These are phyloP conservation scores for Penicillium egyptiacum DNA, from an alignment of 495 filamentous ascomycete genomes.

Conservation along the genomic window DNA sequence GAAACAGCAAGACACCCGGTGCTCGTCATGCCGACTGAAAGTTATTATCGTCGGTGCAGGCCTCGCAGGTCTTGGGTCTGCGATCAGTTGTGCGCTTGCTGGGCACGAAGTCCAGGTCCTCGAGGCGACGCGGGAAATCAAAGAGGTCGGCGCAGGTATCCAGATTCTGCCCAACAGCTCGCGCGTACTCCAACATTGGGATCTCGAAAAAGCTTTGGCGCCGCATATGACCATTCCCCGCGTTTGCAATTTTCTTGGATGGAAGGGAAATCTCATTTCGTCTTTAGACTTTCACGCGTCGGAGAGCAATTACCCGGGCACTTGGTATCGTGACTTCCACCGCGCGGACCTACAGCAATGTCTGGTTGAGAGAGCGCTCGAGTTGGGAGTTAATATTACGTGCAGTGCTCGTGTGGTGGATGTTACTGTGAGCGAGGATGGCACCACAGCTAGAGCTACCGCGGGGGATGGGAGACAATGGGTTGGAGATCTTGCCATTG, in stretches of 20 bases:
- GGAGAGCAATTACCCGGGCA: constrained; percentile 44
- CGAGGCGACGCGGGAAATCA: constrained; percentile 57
- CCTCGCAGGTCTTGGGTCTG: constrained; percentile 61
- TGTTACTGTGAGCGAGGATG: constrained; percentile 35
- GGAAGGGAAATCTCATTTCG: constrained; percentile 51
- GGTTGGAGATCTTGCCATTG: constrained; percentile 55
- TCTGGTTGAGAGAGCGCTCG: constrained; percentile 50
- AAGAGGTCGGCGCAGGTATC: constrained; percentile 53
- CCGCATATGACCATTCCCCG: constrained; percentile 51
- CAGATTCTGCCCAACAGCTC: constrained; percentile 58
- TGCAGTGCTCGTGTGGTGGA: constrained; percentile 44
- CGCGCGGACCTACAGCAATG: constrained; percentile 56
- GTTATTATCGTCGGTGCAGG: constrained; percentile 63
- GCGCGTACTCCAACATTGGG: constrained; percentile 55
- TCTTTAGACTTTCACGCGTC: constrained; percentile 50
- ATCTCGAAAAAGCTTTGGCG: constrained; percentile 48
- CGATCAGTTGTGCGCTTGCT: constrained; percentile 58
- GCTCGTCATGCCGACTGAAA: constrained; percentile 19
- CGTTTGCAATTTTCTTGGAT: constrained; percentile 56
- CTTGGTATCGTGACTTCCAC: constrained; percentile 61
- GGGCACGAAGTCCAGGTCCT: constrained; percentile 62
- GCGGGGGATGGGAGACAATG: constrained; percentile 34
- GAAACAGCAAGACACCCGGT: constrained; percentile 20
- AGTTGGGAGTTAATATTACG: constrained; percentile 50
- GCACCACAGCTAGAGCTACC: constrained; percentile 26